Evolutionary conservation across 2,329 filamentous ascomycete species (phyloP).

Genomic region (Dryadomyces quercivorus): DNA sequence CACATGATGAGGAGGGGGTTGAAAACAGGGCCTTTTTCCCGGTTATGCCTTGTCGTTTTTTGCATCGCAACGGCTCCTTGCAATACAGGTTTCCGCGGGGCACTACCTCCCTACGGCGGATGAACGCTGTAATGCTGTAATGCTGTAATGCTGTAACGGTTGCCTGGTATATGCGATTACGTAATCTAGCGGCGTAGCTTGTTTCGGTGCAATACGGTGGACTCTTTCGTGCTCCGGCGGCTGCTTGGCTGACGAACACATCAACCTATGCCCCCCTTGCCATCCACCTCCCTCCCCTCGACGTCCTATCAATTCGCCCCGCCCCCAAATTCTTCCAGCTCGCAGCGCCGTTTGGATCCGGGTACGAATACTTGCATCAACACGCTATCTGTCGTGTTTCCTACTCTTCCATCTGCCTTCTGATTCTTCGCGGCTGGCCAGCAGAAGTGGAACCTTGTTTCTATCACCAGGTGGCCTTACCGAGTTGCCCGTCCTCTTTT

Average conservation of each 20-base stretch:
- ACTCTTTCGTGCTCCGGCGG: neutral
- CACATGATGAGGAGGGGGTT: too few species aligned
- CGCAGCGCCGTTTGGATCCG: too few species aligned
- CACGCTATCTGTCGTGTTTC: conserved; percentile 2
- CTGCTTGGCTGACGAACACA: neutral
- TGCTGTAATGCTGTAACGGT: too few species aligned
- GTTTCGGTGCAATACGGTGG: neutral
- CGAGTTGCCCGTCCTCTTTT: neutral
- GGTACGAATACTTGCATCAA: too few species aligned
- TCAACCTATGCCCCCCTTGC: neutral
- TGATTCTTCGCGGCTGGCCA: conserved; percentile 18
- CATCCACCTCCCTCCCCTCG: neutral
- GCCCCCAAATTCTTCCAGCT: neutral
- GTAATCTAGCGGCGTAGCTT: neutral
- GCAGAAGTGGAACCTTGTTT: conserved; percentile 3
- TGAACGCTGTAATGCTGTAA: too few species aligned
- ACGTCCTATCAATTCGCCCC: neutral
- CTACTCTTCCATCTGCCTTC: conserved; percentile 16
- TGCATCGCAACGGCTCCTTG: too few species aligned
- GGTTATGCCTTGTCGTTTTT: too few species aligned
- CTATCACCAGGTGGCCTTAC: neutral
- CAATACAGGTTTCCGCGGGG: too few species aligned
- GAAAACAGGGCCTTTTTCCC: too few species aligned
- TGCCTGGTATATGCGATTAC: too few species aligned
- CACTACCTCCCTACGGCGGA: too few species aligned